Evolutionary conservation across 768 basidiomycete species (phyloP), one percentile per base, ranked within the genome.

Genomic region (Naganishia onofrii): DNA sequence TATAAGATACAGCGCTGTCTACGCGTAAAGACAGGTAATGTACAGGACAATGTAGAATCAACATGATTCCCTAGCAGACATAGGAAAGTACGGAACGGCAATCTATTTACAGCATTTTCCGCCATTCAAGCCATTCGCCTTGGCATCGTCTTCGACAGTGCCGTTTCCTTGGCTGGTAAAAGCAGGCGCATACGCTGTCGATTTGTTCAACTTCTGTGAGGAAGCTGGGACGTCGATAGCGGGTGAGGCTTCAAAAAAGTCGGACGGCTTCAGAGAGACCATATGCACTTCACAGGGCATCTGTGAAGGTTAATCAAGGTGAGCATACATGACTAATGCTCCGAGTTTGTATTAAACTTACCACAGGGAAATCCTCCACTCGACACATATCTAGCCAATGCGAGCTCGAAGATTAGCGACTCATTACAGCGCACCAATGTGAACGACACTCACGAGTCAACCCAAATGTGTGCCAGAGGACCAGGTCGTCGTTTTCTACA

Each of bases 381-480:
- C 78, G 66, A 23, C 76, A 73, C 15, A 46, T 46, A 21, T 46
- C 46, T 46, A 21, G 15, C 46, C 7, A 46, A 3, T 6, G 7
- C 3, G 46, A 46, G 13, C n/a, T n/a, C n/a, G n/a, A n/a, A 15
- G 15, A 17, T 46, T 17, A 46, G 46, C 46, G 19, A 7, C 15
- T 17, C 3, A 9, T 4, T 21, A 9, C 46, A 17, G 13, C 13
- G 15, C 13, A 5, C 19, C 21, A 17, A 21, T 17, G 15, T 46
- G 3, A 46, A 46, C 15, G 46, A n/a, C n/a, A 46, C 23, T 74
- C 75, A 66, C 78, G 79, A 2, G 79, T 80, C 28, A 80, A 58
- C 6, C 77, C 79, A 54, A 78, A 78, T 8, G 76, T 77, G 56
- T 75, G 76, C 78, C 77, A 80, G 46, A 75, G 48, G 19, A 79